Base-by-base conservation (phyloP, 2,329 filamentous ascomycete genomes). In the Alternaria burnsii region DNA sequence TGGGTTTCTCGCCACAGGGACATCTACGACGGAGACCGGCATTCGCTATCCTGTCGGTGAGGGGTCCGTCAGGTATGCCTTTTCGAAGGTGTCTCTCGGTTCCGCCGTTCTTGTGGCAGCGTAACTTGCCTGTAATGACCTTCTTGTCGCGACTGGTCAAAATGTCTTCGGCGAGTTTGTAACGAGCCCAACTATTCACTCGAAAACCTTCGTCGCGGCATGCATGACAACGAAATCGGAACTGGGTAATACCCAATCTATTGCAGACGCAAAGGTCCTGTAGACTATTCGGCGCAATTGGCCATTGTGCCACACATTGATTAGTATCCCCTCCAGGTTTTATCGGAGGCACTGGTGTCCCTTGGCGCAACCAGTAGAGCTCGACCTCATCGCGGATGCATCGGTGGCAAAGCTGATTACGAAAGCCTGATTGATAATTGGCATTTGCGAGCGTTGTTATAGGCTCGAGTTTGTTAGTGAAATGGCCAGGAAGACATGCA, bases 311-410 rank as follows among this genome's bases (percentile, higher is more conserved):
- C 28, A 56, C 14, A 20, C 7, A 5, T 8, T 36, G 3, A 2
- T 22, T 48, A 14, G 34, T 38, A 38, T 38, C 34, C 5, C 16
- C 44, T 2, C 1, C 16, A 2, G 3, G 11, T 8, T 42, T 3
- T 24, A 48, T n/a, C 2, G 10, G 14, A 24, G 36, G 43, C 4
- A 22, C 6, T 5, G 22, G 11, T 47, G 24, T 46, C 18, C 55
- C 41, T 40, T 52, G 48, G 16, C 55, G 55, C 9, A 18, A 8
- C 55, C 55, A 58, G 24, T 58, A 58, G 9, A 58, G 41, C 34
- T 58, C 55, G 22, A 58, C 41, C 42, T 58, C 55, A 9, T 53
- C 55, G 4, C 34, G 32, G 32, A 58, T 58, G 12, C 55, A 58
- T 10, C 41, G 16, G 4, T 7, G 48, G 18, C 55, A 58, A 5